Percentiles rank a stretch among this genome's conserved stretches.
Conservation (phyloP, 2,329 filamentous ascomycete species). For the Beauveria sp. region DNA sequence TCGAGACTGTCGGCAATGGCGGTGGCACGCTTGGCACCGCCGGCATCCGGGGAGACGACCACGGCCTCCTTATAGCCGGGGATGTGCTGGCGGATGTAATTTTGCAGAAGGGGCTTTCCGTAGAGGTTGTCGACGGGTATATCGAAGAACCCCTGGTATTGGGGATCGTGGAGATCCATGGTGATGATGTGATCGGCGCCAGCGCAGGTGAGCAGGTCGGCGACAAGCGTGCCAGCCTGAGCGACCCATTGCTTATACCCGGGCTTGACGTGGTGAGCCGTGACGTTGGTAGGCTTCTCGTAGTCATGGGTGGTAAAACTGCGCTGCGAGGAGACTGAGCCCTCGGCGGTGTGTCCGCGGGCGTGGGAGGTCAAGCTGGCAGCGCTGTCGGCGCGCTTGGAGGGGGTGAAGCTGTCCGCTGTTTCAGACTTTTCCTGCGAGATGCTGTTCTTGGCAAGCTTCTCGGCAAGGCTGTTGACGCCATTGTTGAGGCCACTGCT, state of each 20-base stretch:
- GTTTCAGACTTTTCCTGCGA: constrained; percentile 31
- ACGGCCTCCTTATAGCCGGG: constrained; percentile 79
- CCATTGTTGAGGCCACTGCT: constrained; percentile 60
- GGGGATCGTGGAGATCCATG: constrained; percentile 92
- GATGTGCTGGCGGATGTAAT: constrained; percentile 72
- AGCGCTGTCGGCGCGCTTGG: constrained; percentile 28
- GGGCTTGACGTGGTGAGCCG: constrained; percentile 67
- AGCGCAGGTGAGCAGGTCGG: constrained; percentile 88
- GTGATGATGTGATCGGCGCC: constrained; percentile 96
- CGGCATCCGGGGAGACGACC: constrained; percentile 92
- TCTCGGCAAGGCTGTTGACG: constrained; percentile 61
- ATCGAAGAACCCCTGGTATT: constrained; percentile 98
- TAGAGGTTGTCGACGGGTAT: constrained; percentile 98
- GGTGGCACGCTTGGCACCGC: constrained; percentile 91
- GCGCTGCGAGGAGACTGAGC: constrained; percentile 35
- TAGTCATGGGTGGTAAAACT: constrained; percentile 59
- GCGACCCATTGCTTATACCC: constrained; percentile 99
- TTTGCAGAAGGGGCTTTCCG: constrained; percentile 65
- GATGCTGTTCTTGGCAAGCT: constrained; percentile 61
- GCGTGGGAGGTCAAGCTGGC: constrained; percentile 27
- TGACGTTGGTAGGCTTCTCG: constrained; percentile 48
- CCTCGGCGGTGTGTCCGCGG: constrained; percentile 29
- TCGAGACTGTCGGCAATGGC: constrained; percentile 88
- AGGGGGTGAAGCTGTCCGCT: constrained; percentile 24
- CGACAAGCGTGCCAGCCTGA: constrained; percentile 89